phyloP scores from a whole-genome alignment of 2,329 filamentous ascomycete genomes.

The Phaeoacremonium minimum region DNA sequence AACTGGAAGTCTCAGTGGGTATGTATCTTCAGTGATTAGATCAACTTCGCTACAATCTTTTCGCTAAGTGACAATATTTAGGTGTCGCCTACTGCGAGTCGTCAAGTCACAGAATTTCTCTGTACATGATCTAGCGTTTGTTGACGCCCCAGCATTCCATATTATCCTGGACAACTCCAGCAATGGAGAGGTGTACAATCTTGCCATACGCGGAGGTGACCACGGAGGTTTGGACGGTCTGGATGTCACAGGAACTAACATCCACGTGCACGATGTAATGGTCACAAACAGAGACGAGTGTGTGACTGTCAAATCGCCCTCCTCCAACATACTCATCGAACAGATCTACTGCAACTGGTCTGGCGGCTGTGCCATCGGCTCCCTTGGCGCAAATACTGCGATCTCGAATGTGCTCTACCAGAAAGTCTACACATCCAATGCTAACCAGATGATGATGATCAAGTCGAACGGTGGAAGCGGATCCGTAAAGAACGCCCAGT shows the following conservation, averaged over 20 bases:
- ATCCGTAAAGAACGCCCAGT: conserved; percentile 40
- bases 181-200: conserved; percentile 47
- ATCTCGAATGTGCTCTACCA: conserved; percentile 49
- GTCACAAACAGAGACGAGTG: conserved; percentile 54
- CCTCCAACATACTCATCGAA: conserved; percentile 50
- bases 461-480: conserved; percentile 56
- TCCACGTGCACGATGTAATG: conserved; percentile 54
- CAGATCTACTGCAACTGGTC: conserved; percentile 57
- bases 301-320: conserved; percentile 29
- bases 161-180: conserved; percentile 39
- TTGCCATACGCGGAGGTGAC: conserved; percentile 43
- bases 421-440: conserved; percentile 54
- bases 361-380: conserved; percentile 54
- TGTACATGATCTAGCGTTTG: conserved; percentile 41
- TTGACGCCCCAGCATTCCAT: conserved; percentile 44
- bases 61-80: too few relatives aligned
- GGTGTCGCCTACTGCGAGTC: conserved; percentile 9
- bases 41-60: too few relatives aligned
- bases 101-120: conserved; percentile 36
- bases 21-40: conserved; percentile 1
- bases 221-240: conserved; percentile 49
- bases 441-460: conserved; percentile 61
- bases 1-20: too few relatives aligned
- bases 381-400: conserved; percentile 36
- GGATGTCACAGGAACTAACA: conserved; percentile 48